Base-by-base conservation (phyloP, 176 grass and related monocot species). In the Themeda triandra region DNA sequence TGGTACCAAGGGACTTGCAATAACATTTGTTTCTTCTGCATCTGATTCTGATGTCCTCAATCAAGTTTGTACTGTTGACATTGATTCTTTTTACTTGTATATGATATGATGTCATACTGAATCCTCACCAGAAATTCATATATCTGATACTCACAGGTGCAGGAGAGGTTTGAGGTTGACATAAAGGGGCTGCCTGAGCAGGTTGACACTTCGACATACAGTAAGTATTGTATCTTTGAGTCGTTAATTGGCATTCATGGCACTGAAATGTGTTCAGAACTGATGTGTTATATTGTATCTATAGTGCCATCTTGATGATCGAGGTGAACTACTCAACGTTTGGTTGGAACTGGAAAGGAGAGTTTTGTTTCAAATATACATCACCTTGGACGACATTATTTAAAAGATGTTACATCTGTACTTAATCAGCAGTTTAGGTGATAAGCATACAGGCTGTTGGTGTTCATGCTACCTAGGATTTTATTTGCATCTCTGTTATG, bases 101-200 rank as follows among this genome's bases (percentile, higher is more conserved):
- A 11, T n/a, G 8, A 46, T 73, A 13, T 17, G 6, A 21, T 79
- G 13, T 64, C 14, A n/a, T 23, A 73, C 14, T 53, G 73, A 58
- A 23, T 68, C 35, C 69, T 88, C 42, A 88, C 66, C 13, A 30
- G 25, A 64, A 74, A 30, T 17, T 74, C 1, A 37, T 42, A 13
- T 65, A 5, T 64, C 6, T 85, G 25, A 49, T 74, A 17, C 42
- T 49, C 30, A 5, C 66, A 98, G 96, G 93, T 99, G 30, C 93
- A 99, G 89, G 96, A 99, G 81, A 96, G 96, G 90, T 99, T 99
- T 58, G 96, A 99, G 81, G 96, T 99, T 1, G 96, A 99, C 84
- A 99, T 99, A 51, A 99, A 99, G 79, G 89, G 84, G 75, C 86
- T 99, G 78, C 96, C 96, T 10, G 96, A 96, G 72, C 93, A 99